Evolutionary conservation across 2,329 filamentous ascomycete species (phyloP).

Genomic region (Penicillium frequentans): DNA sequence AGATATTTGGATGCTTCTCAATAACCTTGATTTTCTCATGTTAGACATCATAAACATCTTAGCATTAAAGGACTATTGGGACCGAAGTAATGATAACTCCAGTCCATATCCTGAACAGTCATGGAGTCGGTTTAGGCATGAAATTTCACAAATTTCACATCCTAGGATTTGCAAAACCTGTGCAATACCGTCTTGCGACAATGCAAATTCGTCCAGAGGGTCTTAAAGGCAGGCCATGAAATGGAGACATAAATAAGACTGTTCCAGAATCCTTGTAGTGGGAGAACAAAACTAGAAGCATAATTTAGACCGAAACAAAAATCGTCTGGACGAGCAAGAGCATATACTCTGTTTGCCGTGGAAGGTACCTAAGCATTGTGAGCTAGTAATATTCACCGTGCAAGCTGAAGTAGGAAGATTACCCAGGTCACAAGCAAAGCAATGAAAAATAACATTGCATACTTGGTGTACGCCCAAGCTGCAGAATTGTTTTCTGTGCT

Average conservation of each 20-base stretch:
- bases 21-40: too few relatives aligned
- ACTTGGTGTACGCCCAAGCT: slow-evolving; percentile 41
- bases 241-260: slow-evolving; percentile 72
- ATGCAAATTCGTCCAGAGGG: slow-evolving; percentile 11
- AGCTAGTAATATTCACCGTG: not conserved
- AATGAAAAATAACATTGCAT: slow-evolving; percentile 42
- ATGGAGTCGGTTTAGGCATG: not conserved
- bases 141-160: not conserved
- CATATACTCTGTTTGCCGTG: slow-evolving; percentile 73
- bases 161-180: not conserved
- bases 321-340: slow-evolving; percentile 57
- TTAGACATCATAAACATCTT: too few relatives aligned
- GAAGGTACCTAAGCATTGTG: slow-evolving; percentile 58
- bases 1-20: too few relatives aligned
- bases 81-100: not conserved
- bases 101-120: not conserved
- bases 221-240: slow-evolving; percentile 63
- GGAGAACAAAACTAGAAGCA: slow-evolving; percentile 71
- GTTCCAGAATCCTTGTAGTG: slow-evolving; percentile 85
- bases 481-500: slow-evolving; percentile 35
- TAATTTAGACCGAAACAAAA: slow-evolving; percentile 64
- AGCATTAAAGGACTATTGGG: not conserved
- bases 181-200: not conserved
- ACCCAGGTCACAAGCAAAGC: slow-evolving; percentile 46
- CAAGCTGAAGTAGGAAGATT: not conserved